Percentiles rank a stretch among this genome's conserved stretches.
Evolutionary conservation across 225 moss, liverwort and hornwort genomes (phyloP).

Genomic region (Straminergon stramineum): DNA sequence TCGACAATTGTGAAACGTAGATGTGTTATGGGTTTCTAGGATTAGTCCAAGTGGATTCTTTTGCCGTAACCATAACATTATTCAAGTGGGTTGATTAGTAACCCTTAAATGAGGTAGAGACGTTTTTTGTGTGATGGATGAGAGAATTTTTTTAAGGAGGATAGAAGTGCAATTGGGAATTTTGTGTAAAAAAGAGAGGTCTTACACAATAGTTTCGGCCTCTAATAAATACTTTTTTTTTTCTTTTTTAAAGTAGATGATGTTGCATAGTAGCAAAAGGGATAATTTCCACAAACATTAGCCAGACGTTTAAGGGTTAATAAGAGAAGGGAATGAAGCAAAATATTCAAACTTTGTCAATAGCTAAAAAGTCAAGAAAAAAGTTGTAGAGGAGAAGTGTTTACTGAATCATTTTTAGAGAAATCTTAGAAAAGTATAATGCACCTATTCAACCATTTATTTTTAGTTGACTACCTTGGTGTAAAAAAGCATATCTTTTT

Average conservation of each 20-base stretch:
- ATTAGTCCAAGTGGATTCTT: background rate
- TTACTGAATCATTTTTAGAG: background rate
- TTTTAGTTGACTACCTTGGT: accelerated
- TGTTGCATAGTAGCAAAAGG: too few relatives aligned
- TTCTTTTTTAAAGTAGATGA: too few relatives aligned
- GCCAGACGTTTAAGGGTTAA: too few relatives aligned
- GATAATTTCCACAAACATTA: too few relatives aligned
- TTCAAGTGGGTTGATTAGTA: background rate
- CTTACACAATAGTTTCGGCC: too few relatives aligned
- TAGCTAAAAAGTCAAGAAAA: too few relatives aligned
- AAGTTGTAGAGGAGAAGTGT: accelerated
- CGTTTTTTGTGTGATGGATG: too few relatives aligned
- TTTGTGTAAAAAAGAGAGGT: too few relatives aligned
- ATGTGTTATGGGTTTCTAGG: background rate
- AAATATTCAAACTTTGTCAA: accelerated
- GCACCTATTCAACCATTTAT: accelerated
- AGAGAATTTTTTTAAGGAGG: too few relatives aligned
- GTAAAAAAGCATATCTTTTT: accelerated
- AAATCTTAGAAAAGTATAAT: background rate
- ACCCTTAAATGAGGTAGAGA: too few relatives aligned
- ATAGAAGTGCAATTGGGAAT: too few relatives aligned
- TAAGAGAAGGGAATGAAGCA: accelerated
- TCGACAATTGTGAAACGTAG: background rate
- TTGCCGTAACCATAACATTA: background rate
- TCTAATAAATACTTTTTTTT: too few relatives aligned